Percentiles rank a stretch among this genome's conserved stretches.
Evolutionary conservation across 805 yeast species (phyloP).

Genomic region (Hanseniaspora taiwanica): DNA sequence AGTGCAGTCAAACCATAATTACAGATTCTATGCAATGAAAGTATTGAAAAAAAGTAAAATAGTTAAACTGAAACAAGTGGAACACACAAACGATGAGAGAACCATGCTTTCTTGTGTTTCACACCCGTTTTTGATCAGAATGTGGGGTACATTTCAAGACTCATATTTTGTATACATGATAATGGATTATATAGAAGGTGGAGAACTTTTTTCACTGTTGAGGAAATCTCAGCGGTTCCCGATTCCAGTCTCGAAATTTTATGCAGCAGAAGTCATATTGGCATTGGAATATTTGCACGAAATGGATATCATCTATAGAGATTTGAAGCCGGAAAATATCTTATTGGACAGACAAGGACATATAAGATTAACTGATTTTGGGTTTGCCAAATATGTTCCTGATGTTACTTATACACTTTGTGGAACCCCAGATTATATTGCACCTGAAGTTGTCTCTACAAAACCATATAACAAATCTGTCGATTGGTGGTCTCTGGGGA

Average conservation of each 20-base stretch:
- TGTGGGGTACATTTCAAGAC: slow-evolving; percentile 98
- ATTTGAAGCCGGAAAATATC: slow-evolving; percentile 87
- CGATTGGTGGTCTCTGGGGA: slow-evolving; percentile 97
- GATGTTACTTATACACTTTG: slow-evolving; percentile 89
- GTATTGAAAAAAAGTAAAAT: slow-evolving; percentile 78
- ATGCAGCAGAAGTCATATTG: slow-evolving; percentile 79
- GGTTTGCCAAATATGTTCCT: slow-evolving; percentile 86
- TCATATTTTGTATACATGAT: slow-evolving; percentile 75
- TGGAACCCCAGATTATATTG: slow-evolving; percentile 93
- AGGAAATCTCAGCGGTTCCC: slow-evolving; percentile 88
- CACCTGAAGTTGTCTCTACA: slow-evolving; percentile 89
- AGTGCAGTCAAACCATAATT: slow-evolving; percentile 78
- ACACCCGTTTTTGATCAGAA: slow-evolving; percentile 81
- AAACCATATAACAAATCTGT: slow-evolving; percentile 91
- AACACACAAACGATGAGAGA: slow-evolving; percentile 91
- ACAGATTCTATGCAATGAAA: slow-evolving; percentile 86
- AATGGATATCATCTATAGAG: slow-evolving; percentile 80
- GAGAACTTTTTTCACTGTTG: slow-evolving; percentile 75
- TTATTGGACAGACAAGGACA: slow-evolving; percentile 81
- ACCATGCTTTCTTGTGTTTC: slow-evolving; percentile 75
- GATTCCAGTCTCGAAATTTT: slow-evolving; percentile 90
- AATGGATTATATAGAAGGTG: slow-evolving; percentile 95
- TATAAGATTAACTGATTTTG: slow-evolving; percentile 84
- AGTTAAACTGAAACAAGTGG: slow-evolving; percentile 86
- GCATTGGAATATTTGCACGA: slow-evolving; percentile 82